Conservation (phyloP, 2,329 filamentous ascomycete genomes). For the Penicillium glabrum region DNA sequence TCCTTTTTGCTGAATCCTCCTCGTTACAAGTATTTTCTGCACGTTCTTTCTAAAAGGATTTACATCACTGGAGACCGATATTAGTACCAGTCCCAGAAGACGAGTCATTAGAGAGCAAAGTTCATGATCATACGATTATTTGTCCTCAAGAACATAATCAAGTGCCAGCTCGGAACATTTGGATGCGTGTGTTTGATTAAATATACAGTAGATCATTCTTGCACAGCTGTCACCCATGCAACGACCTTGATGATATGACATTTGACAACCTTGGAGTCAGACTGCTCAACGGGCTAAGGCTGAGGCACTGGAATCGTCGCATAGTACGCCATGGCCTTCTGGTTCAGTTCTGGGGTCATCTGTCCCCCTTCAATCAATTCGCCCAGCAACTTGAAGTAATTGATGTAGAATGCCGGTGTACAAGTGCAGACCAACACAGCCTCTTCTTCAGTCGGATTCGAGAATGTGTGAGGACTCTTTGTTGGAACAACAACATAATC, state of each 20-base stretch:
- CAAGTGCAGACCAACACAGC: constrained; percentile 59
- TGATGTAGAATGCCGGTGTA: constrained; percentile 58
- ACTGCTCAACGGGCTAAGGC: neutral
- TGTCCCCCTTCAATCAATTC: constrained; percentile 47
- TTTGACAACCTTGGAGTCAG: too few relatives aligned
- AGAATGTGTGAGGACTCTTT: constrained; percentile 57
- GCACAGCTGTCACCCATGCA: too few relatives aligned
- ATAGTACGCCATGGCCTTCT: constrained; percentile 52
- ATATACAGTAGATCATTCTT: neutral
- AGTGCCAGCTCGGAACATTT: neutral
- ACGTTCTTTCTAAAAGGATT: too few relatives aligned
- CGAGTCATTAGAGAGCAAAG: too few relatives aligned
- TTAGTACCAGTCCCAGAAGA: too few relatives aligned
- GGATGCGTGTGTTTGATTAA: neutral
- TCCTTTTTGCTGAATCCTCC: neutral
- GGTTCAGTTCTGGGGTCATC: constrained; percentile 50
- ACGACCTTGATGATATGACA: too few relatives aligned
- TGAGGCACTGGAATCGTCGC: constrained; percentile 44
- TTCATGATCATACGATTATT: too few relatives aligned
- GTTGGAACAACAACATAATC: constrained; percentile 59
- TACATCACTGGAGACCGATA: too few relatives aligned
- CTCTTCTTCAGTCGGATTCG: constrained; percentile 55
- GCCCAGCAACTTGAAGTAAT: constrained; percentile 57
- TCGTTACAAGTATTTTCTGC: neutral
- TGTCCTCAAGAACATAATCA: neutral